These are phyloP conservation scores for Diaporthe longicolla DNA, from an alignment of 2,329 filamentous ascomycete species.

Conservation along the genomic window DNA sequence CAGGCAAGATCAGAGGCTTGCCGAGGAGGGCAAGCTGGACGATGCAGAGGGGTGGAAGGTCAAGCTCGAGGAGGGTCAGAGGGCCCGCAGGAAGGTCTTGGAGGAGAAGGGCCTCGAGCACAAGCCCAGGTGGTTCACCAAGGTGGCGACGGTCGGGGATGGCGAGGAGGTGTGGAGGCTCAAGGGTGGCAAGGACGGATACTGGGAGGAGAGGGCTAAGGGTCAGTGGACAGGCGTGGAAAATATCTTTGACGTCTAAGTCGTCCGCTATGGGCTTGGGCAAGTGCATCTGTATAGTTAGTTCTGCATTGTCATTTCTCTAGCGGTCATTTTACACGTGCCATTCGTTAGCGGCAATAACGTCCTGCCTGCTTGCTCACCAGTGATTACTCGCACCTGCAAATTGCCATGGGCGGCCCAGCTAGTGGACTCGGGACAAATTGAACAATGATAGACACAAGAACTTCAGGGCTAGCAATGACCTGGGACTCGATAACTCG, in stretches of 20 bases:
- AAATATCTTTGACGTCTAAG: constrained; percentile 60
- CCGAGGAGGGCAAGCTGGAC: constrained; percentile 50
- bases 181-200: constrained; percentile 86
- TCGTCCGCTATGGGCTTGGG: background rate
- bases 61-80: constrained; percentile 87
- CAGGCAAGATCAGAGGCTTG: constrained; percentile 86
- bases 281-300: background rate
- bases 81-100: constrained; percentile 78
- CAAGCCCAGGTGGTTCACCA: constrained; percentile 87
- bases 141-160: constrained; percentile 67
- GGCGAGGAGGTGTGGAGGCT: constrained; percentile 82
- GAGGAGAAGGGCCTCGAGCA: constrained; percentile 82
- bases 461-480: too few relatives aligned
- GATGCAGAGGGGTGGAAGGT: constrained; percentile 53
- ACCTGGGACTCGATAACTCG: background rate
- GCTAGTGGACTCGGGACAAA: too few relatives aligned
- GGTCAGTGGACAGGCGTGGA: constrained; percentile 75
- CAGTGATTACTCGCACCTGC: background rate
- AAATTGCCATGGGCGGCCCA: background rate
- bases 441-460: background rate
- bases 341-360: background rate
- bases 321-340: background rate
- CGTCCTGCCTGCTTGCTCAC: background rate
- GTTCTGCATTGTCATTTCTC: background rate
- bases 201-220: constrained; percentile 88